phyloP scores from a whole-genome alignment of 352 stramenopile species.

The Salisapilia sapeloensis region DNA sequence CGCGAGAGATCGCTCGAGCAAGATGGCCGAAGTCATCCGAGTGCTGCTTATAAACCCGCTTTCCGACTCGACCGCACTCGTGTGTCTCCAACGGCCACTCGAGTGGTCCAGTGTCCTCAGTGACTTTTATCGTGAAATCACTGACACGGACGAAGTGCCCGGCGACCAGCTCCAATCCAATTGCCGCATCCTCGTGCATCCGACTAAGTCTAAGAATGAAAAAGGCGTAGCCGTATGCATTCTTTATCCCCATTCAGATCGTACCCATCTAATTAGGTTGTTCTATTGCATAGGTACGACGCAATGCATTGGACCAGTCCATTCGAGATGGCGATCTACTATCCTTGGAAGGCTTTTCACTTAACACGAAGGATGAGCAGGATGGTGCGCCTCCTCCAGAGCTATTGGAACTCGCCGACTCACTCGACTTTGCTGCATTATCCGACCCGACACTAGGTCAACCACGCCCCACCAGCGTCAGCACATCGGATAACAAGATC shows the following conservation, averaged over 20 bases:
- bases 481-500: conserved; percentile 2
- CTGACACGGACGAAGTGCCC: conserved; percentile 64
- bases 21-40: conserved; percentile 63
- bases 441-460: conserved; percentile 3
- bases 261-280: neutral
- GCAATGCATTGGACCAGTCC: conserved; percentile 48
- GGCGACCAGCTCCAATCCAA: conserved; percentile 27
- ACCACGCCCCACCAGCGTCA: conserved; percentile 6
- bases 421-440: conserved; percentile 47
- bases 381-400: conserved; percentile 32
- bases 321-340: conserved; percentile 72
- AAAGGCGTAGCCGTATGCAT: conserved; percentile 47
- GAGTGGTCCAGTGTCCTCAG: conserved; percentile 54
- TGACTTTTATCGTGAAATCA: conserved; percentile 75
- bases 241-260: neutral
- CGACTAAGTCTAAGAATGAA: conserved; percentile 68
- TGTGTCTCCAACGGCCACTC: conserved; percentile 64
- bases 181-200: conserved; percentile 61
- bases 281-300: conserved; percentile 25
- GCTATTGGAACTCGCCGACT: conserved; percentile 50
- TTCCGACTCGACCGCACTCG: conserved; percentile 42
- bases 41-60: conserved; percentile 66
- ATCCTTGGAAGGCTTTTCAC: conserved; percentile 39
- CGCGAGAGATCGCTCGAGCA: too few relatives aligned
- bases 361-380: conserved; percentile 7